Base-by-base conservation (phyloP, 2,329 filamentous ascomycete species). In the Aspergillus luchuensis region DNA sequence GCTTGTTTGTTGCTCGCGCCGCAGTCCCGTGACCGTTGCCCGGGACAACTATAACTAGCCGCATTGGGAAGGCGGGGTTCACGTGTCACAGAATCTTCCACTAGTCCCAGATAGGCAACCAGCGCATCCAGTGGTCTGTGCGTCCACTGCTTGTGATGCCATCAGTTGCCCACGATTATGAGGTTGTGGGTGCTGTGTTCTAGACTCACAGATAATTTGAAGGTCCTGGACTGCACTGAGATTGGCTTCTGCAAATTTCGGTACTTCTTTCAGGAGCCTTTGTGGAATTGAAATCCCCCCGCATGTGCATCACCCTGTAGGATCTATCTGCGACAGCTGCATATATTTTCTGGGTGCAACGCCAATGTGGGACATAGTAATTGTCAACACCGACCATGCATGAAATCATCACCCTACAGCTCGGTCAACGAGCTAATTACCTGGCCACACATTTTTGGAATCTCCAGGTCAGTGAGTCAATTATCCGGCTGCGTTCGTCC, bases 361-460 rank as follows among this genome's bases (percentile, higher is more conserved):
- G n/a, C 56, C 48, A 19, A 57, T 53, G 53, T 17, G n/a, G 17
- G 6, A 28, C 45, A 28, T 43, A 43, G 33, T 36, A 36, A 36
- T 36, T 36, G 19, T 50, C 38, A 30, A 28, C 17, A 49, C 13
- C 7, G 30, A 48, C 13, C 15, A 98, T 99, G 95, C 92, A 93
- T 78, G 95, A 99, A 78, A 92, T 98, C 63, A 83, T 99, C 63
- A 97, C 94, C 0, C 82, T 99, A 49, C 95, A 99, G 82, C 87
- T 98, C 62, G 95, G 95, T 47, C 90, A 96, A 74, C 88, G 91
- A 73, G 93, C 91, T 75, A 99, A 99, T 76, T 96, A 97, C 71
- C 81, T 96, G 21, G 93, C 90, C 30, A 96, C 93, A 0, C 95
- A 99, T 80, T 99, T 97, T 76, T 99, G 95, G 95, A 99, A 99